Conservation (phyloP, 495 filamentous ascomycete genomes). For the Trichoderma reesei region DNA sequence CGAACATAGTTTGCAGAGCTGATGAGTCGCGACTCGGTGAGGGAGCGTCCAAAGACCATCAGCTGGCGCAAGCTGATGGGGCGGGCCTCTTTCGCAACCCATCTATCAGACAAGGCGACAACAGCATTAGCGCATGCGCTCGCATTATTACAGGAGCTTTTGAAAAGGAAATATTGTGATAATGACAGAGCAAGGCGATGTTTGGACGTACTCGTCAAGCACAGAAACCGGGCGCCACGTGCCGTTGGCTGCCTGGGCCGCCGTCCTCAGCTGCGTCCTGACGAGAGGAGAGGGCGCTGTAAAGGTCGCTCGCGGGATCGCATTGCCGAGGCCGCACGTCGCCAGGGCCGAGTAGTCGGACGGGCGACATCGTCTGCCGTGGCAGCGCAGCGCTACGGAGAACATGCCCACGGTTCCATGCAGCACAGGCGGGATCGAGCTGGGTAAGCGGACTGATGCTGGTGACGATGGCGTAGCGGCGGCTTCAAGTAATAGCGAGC, state of each 20-base stretch:
- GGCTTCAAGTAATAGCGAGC: too few species aligned
- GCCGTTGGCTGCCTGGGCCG: constrained; percentile 22
- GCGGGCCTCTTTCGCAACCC: constrained; percentile 73
- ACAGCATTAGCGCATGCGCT: constrained; percentile 4
- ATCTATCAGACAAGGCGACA: constrained; percentile 40
- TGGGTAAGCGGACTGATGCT: neutral
- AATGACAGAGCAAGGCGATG: neutral
- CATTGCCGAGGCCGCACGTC: neutral
- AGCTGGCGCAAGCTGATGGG: constrained; percentile 86
- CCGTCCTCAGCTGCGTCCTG: neutral
- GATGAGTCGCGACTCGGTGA: constrained; percentile 82
- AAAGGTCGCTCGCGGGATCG: neutral
- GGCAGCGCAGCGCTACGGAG: constrained; percentile 34
- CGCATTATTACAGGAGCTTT: neutral
- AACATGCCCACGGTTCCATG: constrained; percentile 42
- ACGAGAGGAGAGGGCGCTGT: neutral
- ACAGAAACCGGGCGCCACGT: constrained; percentile 73
- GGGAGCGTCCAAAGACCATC: constrained; percentile 82
- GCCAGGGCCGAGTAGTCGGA: neutral
- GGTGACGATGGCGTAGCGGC: neutral
- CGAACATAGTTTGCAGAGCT: constrained; percentile 96
- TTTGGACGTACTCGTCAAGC: constrained; percentile 68
- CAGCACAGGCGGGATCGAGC: constrained; percentile 12
- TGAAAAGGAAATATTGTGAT: neutral
- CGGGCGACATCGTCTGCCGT: constrained; percentile 28